Base-by-base conservation (phyloP, 1,139 yeast species). In the Ogataea hybrid region DNA sequence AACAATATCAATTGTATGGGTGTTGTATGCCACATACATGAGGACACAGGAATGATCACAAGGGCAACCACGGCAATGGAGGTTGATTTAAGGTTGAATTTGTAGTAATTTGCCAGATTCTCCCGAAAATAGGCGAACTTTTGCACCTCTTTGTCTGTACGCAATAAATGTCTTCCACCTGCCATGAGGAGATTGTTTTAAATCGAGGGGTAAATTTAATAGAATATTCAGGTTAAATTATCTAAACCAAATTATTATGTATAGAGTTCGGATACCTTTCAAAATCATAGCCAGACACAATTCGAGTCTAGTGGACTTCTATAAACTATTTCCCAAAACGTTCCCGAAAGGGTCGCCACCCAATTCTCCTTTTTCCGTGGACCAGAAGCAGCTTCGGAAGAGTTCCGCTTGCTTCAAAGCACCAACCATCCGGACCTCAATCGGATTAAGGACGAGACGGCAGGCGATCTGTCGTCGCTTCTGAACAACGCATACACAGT, bases 401-500 rank as follows among this genome's bases (percentile, higher is more conserved):
- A 92, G 58, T 90, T 81, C 59, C 69, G 95, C 36, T 56, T 59
- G 8, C 67, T 89, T 28, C 97, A 92, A 60, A 76, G 85, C 29
- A 68, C 73, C 47, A 73, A 77, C 39, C 98, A 90, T 58, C 98
- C 98, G 0, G 98, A 90, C 60, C 69, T 75, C 28, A 67, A 2
- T 53, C 67, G 17, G 48, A 57, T 25, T 49, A 49, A 39, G 4
- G 49, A 43, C 25, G 54, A 53, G 37, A 63, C 62, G 25, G 62
- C 53, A 12, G 62, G 57, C 36, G 52, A 62, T 49, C 63, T 59
- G 21, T 77, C 87, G 2, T 69, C 84, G 6, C 62, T 72, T 41
- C 67, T 90, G 33, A 89, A 90, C 58, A 76, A 73, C 38, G 97
- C 96, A 0, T 90, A 86, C 61, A 69, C 81, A 15, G 78, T 84